phyloP scores from a whole-genome alignment of 2,329 filamentous ascomycete genomes.

The Grosmannia huntii region DNA sequence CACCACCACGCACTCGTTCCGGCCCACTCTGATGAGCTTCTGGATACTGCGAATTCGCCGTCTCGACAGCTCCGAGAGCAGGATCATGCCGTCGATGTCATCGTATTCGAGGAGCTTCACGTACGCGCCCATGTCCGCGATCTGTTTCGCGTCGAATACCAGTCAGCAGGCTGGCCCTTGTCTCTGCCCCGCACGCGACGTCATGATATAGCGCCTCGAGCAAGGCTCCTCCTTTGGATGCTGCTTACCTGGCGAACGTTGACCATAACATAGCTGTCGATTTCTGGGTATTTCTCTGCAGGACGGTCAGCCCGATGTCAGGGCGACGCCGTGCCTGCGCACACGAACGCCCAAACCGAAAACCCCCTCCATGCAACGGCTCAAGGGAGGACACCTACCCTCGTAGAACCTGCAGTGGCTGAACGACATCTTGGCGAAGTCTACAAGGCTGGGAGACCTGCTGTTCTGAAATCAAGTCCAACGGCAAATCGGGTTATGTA shows the following conservation, averaged over 20 bases:
- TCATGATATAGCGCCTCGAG: neutral
- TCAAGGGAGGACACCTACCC: conserved; percentile 10
- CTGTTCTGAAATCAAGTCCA: neutral
- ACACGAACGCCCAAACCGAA: neutral
- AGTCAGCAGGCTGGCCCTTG: conserved; percentile 10
- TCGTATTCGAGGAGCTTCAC: conserved; percentile 99
- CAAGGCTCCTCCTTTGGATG: neutral
- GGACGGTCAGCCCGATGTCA: conserved; percentile 14
- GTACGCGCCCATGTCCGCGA: conserved; percentile 99
- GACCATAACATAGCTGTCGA: conserved; percentile 99
- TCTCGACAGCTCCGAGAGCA: conserved; percentile 92
- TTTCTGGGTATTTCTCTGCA: conserved; percentile 66
- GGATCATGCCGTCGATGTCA: conserved; percentile 99
- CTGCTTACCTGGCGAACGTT: conserved; percentile 66
- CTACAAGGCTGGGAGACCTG: conserved; percentile 7
- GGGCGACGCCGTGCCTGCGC: neutral
- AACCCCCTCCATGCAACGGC: conserved; percentile 10
- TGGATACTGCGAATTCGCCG: conserved; percentile 98
- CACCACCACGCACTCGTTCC: conserved; percentile 97
- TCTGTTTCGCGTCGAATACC: conserved; percentile 36
- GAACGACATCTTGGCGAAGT: conserved; percentile 22
- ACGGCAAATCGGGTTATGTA: neutral
- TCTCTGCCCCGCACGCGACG: neutral
- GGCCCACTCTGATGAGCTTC: conserved; percentile 94
- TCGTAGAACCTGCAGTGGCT: conserved; percentile 27